Evolutionary conservation across 208 protist species (phyloP).

Genomic region (Trypanosomatidae sp.): DNA sequence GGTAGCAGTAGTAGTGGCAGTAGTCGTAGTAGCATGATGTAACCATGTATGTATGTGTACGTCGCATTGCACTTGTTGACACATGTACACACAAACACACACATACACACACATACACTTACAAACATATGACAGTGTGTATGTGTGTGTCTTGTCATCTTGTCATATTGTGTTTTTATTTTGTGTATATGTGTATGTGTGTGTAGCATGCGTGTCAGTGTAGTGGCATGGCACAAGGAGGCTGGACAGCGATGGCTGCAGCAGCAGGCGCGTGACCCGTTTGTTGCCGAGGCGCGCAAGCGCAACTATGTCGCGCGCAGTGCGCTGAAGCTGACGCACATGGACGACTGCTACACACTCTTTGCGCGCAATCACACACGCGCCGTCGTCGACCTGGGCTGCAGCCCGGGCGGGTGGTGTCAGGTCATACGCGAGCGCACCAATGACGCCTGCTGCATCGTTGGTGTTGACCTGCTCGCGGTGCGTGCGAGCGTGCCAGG

Average conservation of each 20-base stretch:
- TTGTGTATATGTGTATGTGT: too few relatives aligned
- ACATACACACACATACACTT: too few relatives aligned
- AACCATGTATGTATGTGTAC: too few relatives aligned
- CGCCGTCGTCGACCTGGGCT: constrained; percentile 63
- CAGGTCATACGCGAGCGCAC: constrained; percentile 65
- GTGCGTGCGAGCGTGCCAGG: constrained; percentile 32
- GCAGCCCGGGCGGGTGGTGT: constrained; percentile 77
- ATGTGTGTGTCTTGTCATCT: too few relatives aligned
- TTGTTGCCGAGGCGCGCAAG: constrained; percentile 40
- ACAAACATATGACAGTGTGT: too few relatives aligned
- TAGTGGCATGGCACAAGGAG: too few relatives aligned
- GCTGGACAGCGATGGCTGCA: constrained; percentile 66
- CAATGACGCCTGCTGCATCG: constrained; percentile 41
- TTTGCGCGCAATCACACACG: constrained; percentile 24
- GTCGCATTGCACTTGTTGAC: too few relatives aligned
- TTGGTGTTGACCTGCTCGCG: constrained; percentile 53
- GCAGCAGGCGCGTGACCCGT: constrained; percentile 41
- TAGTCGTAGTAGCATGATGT: too few relatives aligned
- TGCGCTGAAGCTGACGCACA: constrained; percentile 58
- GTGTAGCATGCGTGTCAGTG: too few relatives aligned
- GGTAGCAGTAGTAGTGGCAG: too few relatives aligned
- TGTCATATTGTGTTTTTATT: too few relatives aligned
- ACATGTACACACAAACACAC: too few relatives aligned
- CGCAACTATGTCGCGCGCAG: constrained; percentile 69
- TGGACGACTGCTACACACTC: constrained; percentile 56